These are phyloP conservation scores for Leccinum sublutescens DNA, from an alignment of 768 basidiomycete genomes.

Conservation along the genomic window DNA sequence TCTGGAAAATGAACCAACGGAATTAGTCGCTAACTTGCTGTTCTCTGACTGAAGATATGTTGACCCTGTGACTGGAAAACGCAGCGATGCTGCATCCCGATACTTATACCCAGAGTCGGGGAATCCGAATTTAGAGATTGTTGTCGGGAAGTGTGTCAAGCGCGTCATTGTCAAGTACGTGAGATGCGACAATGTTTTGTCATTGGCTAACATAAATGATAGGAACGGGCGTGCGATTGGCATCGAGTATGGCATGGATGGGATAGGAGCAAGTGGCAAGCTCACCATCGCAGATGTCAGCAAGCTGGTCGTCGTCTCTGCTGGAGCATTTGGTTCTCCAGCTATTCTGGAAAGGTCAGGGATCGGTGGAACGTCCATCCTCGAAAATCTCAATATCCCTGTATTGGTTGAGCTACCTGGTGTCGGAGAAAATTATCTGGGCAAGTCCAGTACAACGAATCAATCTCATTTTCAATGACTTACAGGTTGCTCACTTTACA, in stretches of 20 bases:
- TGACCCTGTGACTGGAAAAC: slow-evolving; percentile 38
- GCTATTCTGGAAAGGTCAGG: slow-evolving; percentile 53
- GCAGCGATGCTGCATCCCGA: slow-evolving; percentile 30
- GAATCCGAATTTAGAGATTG: slow-evolving; percentile 28
- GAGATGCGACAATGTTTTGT: not conserved
- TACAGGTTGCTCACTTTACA: too few species aligned
- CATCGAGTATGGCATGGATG: slow-evolving; percentile 31
- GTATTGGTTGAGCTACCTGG: slow-evolving; percentile 19
- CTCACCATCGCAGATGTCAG: slow-evolving; percentile 25
- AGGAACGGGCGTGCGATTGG: slow-evolving; percentile 37
- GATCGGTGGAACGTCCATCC: slow-evolving; percentile 23
- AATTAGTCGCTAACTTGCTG: too few species aligned
- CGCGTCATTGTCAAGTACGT: not conserved
- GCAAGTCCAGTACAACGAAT: slow-evolving; percentile 21
- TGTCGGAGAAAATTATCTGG: slow-evolving; percentile 32
- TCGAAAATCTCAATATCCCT: slow-evolving; percentile 42
- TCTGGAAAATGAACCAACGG: too few species aligned
- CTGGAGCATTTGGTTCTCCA: slow-evolving; percentile 55
- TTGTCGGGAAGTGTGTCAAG: slow-evolving; percentile 20
- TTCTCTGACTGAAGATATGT: slow-evolving; percentile 45
- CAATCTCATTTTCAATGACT: too few species aligned
- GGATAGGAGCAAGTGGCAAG: not conserved
- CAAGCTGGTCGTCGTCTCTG: slow-evolving; percentile 45
- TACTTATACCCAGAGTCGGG: slow-evolving; percentile 31
- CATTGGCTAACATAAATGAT: not conserved